Evolutionary conservation across 257 asterid species (phyloP).

Genomic region (Catharanthus roseus): DNA sequence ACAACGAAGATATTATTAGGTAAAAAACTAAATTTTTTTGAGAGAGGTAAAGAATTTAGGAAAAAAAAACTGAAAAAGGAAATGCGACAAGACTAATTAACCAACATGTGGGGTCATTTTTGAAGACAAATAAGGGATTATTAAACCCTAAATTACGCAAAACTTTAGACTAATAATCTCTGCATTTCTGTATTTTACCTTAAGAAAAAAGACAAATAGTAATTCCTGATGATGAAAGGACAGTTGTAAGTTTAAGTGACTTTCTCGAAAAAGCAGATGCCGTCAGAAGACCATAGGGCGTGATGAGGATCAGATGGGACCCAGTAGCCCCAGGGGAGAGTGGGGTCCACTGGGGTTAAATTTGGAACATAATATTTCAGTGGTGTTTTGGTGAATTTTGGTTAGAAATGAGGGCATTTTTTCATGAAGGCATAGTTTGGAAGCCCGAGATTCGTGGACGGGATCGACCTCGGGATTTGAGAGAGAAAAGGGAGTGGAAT

Average conservation of each 20-base stretch:
- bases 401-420: background rate
- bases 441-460: slow-evolving; percentile 21
- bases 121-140: background rate
- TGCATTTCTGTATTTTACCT: background rate
- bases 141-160: background rate
- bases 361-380: background rate
- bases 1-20: too few species aligned
- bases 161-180: background rate
- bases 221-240: background rate
- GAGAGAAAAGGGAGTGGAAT: slow-evolving; percentile 6
- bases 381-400: background rate
- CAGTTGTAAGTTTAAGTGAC: background rate
- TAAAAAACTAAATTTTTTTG: too few species aligned
- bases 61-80: too few species aligned
- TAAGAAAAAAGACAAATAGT: too few species aligned
- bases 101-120: background rate
- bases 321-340: background rate
- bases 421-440: too few species aligned
- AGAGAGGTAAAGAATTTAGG: too few species aligned
- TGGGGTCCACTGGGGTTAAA: background rate
- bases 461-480: slow-evolving; percentile 29
- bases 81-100: background rate
- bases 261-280: background rate
- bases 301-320: background rate
- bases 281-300: background rate